Evolutionary conservation across 306 rosid species (phyloP).

Genomic region (Rubus parviflorus): DNA sequence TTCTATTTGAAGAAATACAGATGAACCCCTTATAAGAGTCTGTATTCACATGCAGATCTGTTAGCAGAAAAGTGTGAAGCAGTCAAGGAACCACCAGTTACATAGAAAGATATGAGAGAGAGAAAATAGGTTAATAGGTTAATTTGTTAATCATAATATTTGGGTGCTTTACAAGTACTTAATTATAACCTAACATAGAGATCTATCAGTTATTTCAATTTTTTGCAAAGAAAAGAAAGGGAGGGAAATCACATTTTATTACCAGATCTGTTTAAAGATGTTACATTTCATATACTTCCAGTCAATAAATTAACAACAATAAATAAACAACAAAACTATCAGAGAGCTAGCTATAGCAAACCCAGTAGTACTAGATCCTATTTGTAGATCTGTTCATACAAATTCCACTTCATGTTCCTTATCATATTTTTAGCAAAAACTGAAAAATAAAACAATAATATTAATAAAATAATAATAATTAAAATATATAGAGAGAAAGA

Average conservation of each 20-base stretch:
- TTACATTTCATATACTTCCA: conserved; percentile 31
- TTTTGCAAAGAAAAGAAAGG: conserved; percentile 60
- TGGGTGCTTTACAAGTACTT: background rate
- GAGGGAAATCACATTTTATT: conserved; percentile 23
- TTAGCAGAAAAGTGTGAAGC: background rate
- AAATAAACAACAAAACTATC: conserved; percentile 15
- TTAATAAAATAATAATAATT: background rate
- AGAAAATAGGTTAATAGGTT: background rate
- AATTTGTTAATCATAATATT: conserved; percentile 4
- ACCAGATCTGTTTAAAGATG: conserved; percentile 57
- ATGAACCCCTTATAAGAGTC: background rate
- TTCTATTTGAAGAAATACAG: background rate
- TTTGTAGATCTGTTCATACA: conserved; percentile 65
- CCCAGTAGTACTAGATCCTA: conserved; percentile 31
- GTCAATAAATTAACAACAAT: conserved; percentile 10
- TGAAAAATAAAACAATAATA: background rate
- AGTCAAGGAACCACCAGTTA: background rate
- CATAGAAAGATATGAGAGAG: conserved; percentile 8
- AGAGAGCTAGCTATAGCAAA: conserved; percentile 12
- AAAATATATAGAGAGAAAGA: background rate
- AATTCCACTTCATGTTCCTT: conserved; percentile 34
- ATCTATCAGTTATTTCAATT: conserved; percentile 28
- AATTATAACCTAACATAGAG: background rate
- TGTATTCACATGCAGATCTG: background rate
- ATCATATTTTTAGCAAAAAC: conserved; percentile 47